Conservation (phyloP, 495 filamentous ascomycete genomes). For the Podospora conica region DNA sequence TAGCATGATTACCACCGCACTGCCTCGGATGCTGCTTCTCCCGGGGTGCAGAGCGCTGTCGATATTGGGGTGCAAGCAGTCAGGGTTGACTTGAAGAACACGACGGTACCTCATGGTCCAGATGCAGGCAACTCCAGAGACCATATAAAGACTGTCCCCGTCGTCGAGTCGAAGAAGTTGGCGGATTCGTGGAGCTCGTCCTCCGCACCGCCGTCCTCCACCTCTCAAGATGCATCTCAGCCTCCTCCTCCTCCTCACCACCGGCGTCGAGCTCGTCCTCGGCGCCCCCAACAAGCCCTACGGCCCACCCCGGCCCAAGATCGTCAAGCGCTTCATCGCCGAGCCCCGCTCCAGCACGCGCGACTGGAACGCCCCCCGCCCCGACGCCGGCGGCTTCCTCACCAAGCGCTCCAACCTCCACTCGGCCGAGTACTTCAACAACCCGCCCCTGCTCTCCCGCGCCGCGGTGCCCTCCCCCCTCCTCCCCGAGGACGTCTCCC, state of each 20-base stretch:
- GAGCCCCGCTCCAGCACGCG: constrained; percentile 7
- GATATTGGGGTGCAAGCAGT: not conserved
- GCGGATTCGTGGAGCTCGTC: not conserved
- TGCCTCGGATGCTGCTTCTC: constrained; percentile 3
- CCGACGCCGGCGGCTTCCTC: constrained; percentile 8
- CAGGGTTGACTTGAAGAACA: not conserved
- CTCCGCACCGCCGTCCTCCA: not conserved
- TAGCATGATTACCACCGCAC: not conserved
- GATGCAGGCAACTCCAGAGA: not conserved
- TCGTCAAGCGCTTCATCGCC: constrained; percentile 5
- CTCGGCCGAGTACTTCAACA: constrained; percentile 15
- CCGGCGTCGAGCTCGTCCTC: not conserved
- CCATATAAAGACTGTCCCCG: not conserved
- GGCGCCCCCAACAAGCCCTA: not conserved
- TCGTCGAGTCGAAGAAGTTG: too few species aligned
- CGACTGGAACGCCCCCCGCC: constrained; percentile 22
- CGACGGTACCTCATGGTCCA: not conserved
- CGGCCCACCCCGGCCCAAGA: not conserved
- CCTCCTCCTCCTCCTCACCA: not conserved
- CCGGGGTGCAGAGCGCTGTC: not conserved
- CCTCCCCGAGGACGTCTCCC: not conserved
- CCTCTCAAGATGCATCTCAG: not conserved
- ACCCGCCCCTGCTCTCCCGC: constrained; percentile 4
- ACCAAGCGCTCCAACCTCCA: constrained; percentile 10
- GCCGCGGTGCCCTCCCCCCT: not conserved